Percentiles rank a stretch among this genome's conserved stretches.
These are phyloP conservation scores for Colletotrichum chrysophilum DNA, from an alignment of 2,329 filamentous ascomycete species.

Conservation along the genomic window DNA sequence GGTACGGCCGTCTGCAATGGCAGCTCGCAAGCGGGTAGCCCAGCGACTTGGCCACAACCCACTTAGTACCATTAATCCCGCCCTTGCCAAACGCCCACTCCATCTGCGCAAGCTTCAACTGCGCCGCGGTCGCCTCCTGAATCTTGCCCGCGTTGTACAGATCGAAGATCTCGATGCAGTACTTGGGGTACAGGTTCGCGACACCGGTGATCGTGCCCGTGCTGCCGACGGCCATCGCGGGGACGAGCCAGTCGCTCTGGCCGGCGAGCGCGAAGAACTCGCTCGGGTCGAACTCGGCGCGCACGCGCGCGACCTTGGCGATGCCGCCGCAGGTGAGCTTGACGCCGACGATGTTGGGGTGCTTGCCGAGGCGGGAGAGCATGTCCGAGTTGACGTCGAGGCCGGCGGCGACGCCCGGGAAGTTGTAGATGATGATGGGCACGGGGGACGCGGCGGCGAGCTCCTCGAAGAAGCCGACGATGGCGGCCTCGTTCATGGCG, in stretches of 20 bases:
- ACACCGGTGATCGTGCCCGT: conserved; percentile 67
- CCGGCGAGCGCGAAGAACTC: conserved; percentile 74
- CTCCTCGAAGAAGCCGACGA: conserved; percentile 68
- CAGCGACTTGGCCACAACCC: conserved; percentile 57
- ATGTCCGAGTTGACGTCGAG: conserved; percentile 72
- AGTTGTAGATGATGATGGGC: conserved; percentile 76
- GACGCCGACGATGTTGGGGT: conserved; percentile 71
- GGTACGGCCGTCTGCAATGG: conserved; percentile 60
- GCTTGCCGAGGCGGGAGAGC: conserved; percentile 60
- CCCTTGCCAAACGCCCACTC: conserved; percentile 64
- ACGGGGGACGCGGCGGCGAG: conserved; percentile 64
- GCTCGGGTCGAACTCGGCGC: conserved; percentile 51
- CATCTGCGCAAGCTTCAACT: conserved; percentile 54
- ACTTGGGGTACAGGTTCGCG: conserved; percentile 64
- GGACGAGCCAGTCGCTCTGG: conserved; percentile 74
- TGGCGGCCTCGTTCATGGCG: conserved; percentile 63
- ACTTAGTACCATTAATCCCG: conserved; percentile 67
- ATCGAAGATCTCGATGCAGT: conserved; percentile 54
- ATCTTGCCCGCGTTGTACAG: conserved; percentile 51
- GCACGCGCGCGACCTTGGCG: conserved; percentile 71
- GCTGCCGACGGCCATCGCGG: conserved; percentile 62
- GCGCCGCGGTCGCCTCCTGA: conserved; percentile 52
- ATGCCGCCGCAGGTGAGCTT: conserved; percentile 79
- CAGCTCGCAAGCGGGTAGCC: conserved; percentile 57
- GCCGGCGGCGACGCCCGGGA: conserved; percentile 70